A percentile compares a stretch with the other conserved stretches of the same genome.
phyloP scores from a whole-genome alignment of 306 rosid genomes.

The Vachellia pachyceras region DNA sequence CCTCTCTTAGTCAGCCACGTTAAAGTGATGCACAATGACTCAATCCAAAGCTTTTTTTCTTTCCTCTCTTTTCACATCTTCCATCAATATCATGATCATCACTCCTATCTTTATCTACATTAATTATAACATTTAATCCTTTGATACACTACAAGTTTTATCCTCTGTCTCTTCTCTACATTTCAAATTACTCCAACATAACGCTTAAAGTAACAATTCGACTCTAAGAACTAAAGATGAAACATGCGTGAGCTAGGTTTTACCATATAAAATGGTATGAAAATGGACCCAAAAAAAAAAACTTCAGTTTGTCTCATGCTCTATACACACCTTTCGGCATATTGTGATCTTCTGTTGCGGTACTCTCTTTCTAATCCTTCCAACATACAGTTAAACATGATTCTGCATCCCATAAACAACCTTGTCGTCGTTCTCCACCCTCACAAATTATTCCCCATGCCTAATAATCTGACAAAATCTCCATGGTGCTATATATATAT shows the following conservation, averaged over 20 bases:
- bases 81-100: background rate
- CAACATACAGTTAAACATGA: constrained; percentile 3
- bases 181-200: background rate
- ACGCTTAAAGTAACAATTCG: too few species aligned
- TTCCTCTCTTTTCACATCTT: background rate
- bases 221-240: background rate
- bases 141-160: background rate
- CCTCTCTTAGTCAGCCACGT: background rate
- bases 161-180: background rate
- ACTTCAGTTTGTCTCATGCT: background rate
- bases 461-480: background rate
- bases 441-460: background rate
- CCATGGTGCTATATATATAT: background rate
- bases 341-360: background rate
- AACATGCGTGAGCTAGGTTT: background rate
- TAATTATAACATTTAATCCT: background rate
- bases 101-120: background rate
- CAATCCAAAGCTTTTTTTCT: background rate
- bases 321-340: background rate
- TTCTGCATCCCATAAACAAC: constrained; percentile 25
- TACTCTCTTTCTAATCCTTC: background rate
- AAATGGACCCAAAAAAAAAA: background rate
- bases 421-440: background rate
- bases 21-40: background rate
- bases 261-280: background rate